A percentile compares a stretch with the other conserved stretches of the same genome.
Conservation (phyloP, 768 basidiomycete genomes). For the Boletus fagicola region DNA sequence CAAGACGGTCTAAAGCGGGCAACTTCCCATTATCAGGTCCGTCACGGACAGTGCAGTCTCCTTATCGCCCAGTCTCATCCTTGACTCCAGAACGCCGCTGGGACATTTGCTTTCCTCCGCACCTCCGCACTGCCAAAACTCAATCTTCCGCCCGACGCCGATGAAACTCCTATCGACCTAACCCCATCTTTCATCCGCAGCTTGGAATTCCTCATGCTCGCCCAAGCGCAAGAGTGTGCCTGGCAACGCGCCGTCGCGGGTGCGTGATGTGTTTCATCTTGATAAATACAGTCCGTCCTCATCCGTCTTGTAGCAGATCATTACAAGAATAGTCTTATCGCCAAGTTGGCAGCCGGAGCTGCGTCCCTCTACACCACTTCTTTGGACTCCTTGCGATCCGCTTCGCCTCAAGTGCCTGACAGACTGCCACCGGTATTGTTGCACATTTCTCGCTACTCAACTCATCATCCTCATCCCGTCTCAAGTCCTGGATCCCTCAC, state of each 20-base stretch:
- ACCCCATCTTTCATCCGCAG: constrained; percentile 56
- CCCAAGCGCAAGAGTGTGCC: constrained; percentile 94
- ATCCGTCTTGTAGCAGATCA: constrained; percentile 40
- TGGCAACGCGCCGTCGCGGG: constrained; percentile 92
- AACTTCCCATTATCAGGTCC: constrained; percentile 66
- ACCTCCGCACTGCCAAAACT: constrained; percentile 55
- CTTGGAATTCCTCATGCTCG: constrained; percentile 77
- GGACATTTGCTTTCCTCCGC: constrained; percentile 61
- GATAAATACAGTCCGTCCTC: neutral
- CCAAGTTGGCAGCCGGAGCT: constrained; percentile 77
- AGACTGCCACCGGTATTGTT: constrained; percentile 54
- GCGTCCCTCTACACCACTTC: constrained; percentile 64
- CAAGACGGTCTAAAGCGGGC: constrained; percentile 85
- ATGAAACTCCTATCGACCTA: constrained; percentile 66
- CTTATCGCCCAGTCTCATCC: constrained; percentile 15
- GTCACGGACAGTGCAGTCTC: neutral
- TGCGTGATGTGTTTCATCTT: constrained; percentile 29
- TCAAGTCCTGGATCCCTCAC: constrained; percentile 72
- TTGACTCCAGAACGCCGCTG: constrained; percentile 60
- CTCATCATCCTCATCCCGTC: constrained; percentile 13
- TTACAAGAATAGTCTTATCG: constrained; percentile 79
- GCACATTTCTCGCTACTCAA: neutral
- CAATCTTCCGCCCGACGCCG: constrained; percentile 43
- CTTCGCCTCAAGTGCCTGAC: constrained; percentile 43
- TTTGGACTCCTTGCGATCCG: constrained; percentile 41